Evolutionary conservation across 2,329 filamentous ascomycete species (phyloP).

Genomic region (Domatiomyces globalis): DNA sequence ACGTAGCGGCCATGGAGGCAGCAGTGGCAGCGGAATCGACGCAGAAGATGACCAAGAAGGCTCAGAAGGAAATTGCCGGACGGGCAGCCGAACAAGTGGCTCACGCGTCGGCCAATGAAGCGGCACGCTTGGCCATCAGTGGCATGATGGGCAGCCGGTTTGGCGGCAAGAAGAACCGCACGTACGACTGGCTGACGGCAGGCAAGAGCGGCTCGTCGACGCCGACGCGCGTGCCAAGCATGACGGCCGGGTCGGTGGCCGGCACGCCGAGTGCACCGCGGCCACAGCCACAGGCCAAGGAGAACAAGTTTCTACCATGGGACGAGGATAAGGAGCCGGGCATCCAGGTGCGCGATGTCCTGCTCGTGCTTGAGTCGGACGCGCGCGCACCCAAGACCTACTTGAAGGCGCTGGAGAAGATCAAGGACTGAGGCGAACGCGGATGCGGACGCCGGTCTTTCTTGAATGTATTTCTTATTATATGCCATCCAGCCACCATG

Average conservation of each 20-base stretch:
- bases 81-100: constrained; percentile 64
- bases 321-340: constrained; percentile 64
- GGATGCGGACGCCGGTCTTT: too few relatives aligned
- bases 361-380: constrained; percentile 66
- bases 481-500: not conserved
- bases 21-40: constrained; percentile 36
- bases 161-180: constrained; percentile 29
- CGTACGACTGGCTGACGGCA: constrained; percentile 35
- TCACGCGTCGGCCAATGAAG: constrained; percentile 70
- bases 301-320: constrained; percentile 56
- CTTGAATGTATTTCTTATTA: not conserved
- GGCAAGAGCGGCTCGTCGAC: constrained; percentile 21
- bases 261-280: constrained; percentile 11
- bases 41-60: constrained; percentile 67
- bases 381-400: constrained; percentile 37
- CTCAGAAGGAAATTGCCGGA: constrained; percentile 63
- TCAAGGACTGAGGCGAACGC: constrained; percentile 1
- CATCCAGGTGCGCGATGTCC: constrained; percentile 73
- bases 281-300: constrained; percentile 20
- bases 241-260: constrained; percentile 7
- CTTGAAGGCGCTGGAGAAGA: constrained; percentile 26
- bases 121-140: constrained; percentile 57
- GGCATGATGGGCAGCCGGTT: constrained; percentile 45
- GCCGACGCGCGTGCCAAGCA: constrained; percentile 6
- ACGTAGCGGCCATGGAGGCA: constrained; percentile 25